These are phyloP conservation scores for Ambrosia artemisiifolia DNA, from an alignment of 129 eudicot genomes.

Conservation along the genomic window DNA sequence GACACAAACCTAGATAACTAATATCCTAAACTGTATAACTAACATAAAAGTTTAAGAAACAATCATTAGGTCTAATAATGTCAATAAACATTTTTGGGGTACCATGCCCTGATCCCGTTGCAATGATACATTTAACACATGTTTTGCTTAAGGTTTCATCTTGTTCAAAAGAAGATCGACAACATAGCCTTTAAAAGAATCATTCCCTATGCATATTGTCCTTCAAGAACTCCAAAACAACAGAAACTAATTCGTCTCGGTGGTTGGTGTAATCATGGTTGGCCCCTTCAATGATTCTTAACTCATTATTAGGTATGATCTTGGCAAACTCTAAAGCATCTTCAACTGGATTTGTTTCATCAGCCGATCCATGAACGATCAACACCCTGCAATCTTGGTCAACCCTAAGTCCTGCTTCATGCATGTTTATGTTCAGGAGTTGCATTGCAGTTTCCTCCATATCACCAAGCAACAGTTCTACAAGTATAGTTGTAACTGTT, in stretches of 20 bases:
- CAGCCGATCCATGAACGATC: constrained; percentile 1
- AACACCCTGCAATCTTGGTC: constrained; percentile 10
- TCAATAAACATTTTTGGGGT: too few relatives aligned
- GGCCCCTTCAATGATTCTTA: constrained; percentile 8
- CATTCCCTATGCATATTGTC: not conserved
- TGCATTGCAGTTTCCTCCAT: not conserved
- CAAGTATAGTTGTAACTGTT: not conserved
- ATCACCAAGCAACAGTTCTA: not conserved
- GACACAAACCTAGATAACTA: too few relatives aligned
- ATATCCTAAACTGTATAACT: too few relatives aligned
- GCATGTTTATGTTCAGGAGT: not conserved
- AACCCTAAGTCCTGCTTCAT: constrained; percentile 6
- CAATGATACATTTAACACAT: too few relatives aligned
- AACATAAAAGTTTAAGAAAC: too few relatives aligned
- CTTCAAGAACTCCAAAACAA: not conserved
- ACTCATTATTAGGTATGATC: constrained; percentile 8
- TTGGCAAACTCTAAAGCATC: constrained; percentile 6
- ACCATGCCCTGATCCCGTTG: too few relatives aligned
- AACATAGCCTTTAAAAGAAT: not conserved
- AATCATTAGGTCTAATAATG: too few relatives aligned
- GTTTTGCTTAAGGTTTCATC: not conserved
- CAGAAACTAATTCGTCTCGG: not conserved
- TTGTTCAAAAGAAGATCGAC: not conserved
- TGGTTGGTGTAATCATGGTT: not conserved
- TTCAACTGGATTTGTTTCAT: not conserved